Evolutionary conservation across 2,329 filamentous ascomycete genomes (phyloP).

Genomic region (Alternaria sp.): DNA sequence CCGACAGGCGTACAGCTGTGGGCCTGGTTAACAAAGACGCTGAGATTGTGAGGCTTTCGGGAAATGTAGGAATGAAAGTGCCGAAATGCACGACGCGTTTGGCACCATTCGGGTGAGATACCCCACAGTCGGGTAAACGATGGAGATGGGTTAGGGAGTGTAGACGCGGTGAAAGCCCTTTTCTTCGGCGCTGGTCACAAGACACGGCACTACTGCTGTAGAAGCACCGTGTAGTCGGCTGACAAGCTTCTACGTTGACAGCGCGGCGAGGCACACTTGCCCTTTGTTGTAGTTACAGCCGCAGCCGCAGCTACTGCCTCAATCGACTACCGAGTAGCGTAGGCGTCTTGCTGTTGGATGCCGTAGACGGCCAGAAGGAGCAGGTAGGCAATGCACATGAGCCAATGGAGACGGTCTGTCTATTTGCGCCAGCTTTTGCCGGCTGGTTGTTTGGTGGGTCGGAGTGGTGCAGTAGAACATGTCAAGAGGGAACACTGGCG

Average conservation of each 20-base stretch:
- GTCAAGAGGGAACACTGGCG: conserved; percentile 24
- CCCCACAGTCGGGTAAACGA: conserved; percentile 27
- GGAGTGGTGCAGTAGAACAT: conserved; percentile 20
- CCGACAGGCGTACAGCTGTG: conserved; percentile 28
- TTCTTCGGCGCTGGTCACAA: conserved; percentile 3
- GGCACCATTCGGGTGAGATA: conserved; percentile 26
- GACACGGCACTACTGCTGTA: neutral
- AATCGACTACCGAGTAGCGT: neutral
- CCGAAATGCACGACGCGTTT: conserved; percentile 16
- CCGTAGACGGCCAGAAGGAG: conserved; percentile 9
- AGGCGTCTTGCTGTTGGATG: conserved; percentile 8
- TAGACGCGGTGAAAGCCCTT: conserved; percentile 7
- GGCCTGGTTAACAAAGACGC: conserved; percentile 31
- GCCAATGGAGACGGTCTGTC: conserved; percentile 24
- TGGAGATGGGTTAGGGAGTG: conserved; percentile 6
- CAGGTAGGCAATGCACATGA: conserved; percentile 2
- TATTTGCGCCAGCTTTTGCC: conserved; percentile 23
- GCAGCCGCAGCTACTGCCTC: conserved; percentile 1
- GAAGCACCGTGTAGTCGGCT: conserved; percentile 7
- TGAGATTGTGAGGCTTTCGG: conserved; percentile 34
- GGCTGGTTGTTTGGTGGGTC: conserved; percentile 20
- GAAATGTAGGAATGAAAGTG: conserved; percentile 35
- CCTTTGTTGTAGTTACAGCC: neutral
- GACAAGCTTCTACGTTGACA: conserved; percentile 7
- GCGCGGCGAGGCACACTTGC: conserved; percentile 15